These are phyloP conservation scores for Hanseniaspora mollemarum DNA, from an alignment of 805 yeast species.

Conservation along the genomic window DNA sequence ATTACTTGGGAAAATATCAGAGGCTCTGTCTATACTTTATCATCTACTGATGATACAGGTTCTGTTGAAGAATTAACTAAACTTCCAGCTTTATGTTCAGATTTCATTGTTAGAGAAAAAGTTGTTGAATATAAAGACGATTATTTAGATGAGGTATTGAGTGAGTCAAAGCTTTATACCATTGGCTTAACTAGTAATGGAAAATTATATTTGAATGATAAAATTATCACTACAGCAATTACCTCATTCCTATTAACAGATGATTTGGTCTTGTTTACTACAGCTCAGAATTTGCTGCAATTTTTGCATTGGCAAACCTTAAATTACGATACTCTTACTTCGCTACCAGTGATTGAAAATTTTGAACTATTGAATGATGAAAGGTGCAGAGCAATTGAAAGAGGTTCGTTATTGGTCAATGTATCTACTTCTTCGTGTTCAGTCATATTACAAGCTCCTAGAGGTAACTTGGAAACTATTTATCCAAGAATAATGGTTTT, in stretches of 20 bases:
- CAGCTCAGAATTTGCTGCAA: slow-evolving; percentile 73
- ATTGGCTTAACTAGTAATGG: slow-evolving; percentile 74
- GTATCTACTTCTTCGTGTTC: slow-evolving; percentile 72
- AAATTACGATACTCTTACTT: slow-evolving; percentile 27
- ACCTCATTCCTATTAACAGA: slow-evolving; percentile 72
- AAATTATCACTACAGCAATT: slow-evolving; percentile 56
- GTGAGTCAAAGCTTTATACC: slow-evolving; percentile 32
- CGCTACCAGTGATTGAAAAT: slow-evolving; percentile 30
- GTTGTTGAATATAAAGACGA: slow-evolving; percentile 4
- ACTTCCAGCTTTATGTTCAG: slow-evolving; percentile 63
- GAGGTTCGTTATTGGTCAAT: slow-evolving; percentile 78
- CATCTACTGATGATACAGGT: slow-evolving; percentile 20
- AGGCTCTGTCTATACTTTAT: slow-evolving; percentile 43
- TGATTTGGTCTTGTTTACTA: slow-evolving; percentile 65
- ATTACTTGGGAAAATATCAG: slow-evolving; percentile 52
- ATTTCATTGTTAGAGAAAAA: slow-evolving; percentile 37
- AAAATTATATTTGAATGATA: slow-evolving; percentile 52
- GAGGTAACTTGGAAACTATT: slow-evolving; percentile 92
- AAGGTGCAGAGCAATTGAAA: slow-evolving; percentile 75
- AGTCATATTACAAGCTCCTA: slow-evolving; percentile 81
- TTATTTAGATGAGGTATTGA: slow-evolving; percentile 22
- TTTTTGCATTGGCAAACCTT: slow-evolving; percentile 57
- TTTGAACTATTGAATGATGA: slow-evolving; percentile 46
- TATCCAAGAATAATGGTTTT: slow-evolving; percentile 87
- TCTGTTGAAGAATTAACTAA: slow-evolving; percentile 32